Conservation (phyloP, 2,329 filamentous ascomycete genomes). For the Achaetomium macrosporum region DNA sequence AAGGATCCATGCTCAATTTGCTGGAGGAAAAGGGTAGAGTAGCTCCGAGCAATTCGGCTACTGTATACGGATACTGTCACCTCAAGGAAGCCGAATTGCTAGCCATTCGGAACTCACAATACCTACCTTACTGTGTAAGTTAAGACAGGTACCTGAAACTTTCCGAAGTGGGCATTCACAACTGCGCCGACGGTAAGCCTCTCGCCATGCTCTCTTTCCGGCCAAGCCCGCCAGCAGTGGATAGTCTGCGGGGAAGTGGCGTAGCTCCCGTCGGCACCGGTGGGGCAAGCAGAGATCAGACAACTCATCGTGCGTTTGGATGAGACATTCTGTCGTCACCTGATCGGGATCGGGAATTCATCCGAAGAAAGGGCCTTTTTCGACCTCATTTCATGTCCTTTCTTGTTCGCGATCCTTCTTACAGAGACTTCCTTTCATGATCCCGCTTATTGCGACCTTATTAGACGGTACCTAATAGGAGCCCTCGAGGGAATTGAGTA, state of each 20-base stretch:
- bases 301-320: conserved; percentile 22
- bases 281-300: conserved; percentile 8
- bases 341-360: conserved; percentile 23
- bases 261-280: conserved; percentile 1
- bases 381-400: too few relatives aligned
- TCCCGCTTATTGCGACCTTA: conserved; percentile 10
- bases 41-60: not conserved
- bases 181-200: not conserved
- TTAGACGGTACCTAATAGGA: conserved; percentile 20
- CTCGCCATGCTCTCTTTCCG: not conserved
- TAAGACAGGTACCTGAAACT: too few relatives aligned
- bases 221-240: conserved; percentile 12
- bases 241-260: conserved; percentile 12
- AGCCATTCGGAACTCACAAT: conserved; percentile 15
- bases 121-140: not conserved
- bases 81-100: conserved; percentile 1
- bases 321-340: conserved; percentile 24
- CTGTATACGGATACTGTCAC: too few relatives aligned
- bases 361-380: conserved; percentile 7
- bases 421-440: conserved; percentile 4
- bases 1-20: too few relatives aligned
- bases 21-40: conserved; percentile 3
- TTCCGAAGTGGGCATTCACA: too few relatives aligned
- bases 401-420: conserved; percentile 23
- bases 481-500: not conserved